Percentiles rank a stretch among this genome's conserved stretches.
phyloP scores from a whole-genome alignment of 495 filamentous ascomycete genomes.

The Trichodelitschia bisporula region DNA sequence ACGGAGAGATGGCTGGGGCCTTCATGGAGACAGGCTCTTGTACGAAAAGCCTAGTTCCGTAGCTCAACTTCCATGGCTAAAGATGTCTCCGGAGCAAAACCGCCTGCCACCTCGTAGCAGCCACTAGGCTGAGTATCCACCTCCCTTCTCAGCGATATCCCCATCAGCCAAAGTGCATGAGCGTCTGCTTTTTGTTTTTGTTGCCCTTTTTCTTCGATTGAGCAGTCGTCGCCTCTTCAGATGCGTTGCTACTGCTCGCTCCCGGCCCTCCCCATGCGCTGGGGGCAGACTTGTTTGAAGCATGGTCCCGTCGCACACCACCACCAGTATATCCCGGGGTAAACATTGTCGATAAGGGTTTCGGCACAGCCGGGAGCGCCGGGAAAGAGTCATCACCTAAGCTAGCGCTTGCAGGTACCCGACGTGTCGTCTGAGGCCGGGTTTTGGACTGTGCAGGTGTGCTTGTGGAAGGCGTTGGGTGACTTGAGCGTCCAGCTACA shows the following conservation, averaged over 20 bases:
- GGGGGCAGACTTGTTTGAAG: conserved; percentile 10
- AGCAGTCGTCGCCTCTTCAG: conserved; percentile 11
- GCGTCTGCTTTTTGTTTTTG: conserved; percentile 57
- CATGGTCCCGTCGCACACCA: conserved; percentile 42
- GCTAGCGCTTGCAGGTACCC: conserved; percentile 11
- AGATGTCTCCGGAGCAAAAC: too few species aligned
- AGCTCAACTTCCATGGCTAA: too few species aligned
- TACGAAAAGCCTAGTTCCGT: too few species aligned
- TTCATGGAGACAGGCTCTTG: too few species aligned
- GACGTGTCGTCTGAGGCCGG: conserved; percentile 11
- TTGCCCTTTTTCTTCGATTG: conserved; percentile 47
- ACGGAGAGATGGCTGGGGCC: too few species aligned
- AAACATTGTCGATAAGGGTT: conserved; percentile 48
- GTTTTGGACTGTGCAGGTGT: conserved; percentile 6
- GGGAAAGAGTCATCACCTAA: conserved; percentile 41
- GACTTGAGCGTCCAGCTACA: too few species aligned
- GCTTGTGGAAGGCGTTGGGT: conserved; percentile 13
- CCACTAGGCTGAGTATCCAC: too few species aligned
- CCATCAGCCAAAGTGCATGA: conserved; percentile 25
- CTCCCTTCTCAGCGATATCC: too few species aligned
- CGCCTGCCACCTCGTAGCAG: too few species aligned
- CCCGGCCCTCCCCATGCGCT: conserved; percentile 22
- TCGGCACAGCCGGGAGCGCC: conserved; percentile 51
- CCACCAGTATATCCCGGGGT: conserved; percentile 48
- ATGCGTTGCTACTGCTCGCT: conserved; percentile 9